Evolutionary conservation across 805 yeast genomes (phyloP).

Genomic region (Lipomyces orientalis): DNA sequence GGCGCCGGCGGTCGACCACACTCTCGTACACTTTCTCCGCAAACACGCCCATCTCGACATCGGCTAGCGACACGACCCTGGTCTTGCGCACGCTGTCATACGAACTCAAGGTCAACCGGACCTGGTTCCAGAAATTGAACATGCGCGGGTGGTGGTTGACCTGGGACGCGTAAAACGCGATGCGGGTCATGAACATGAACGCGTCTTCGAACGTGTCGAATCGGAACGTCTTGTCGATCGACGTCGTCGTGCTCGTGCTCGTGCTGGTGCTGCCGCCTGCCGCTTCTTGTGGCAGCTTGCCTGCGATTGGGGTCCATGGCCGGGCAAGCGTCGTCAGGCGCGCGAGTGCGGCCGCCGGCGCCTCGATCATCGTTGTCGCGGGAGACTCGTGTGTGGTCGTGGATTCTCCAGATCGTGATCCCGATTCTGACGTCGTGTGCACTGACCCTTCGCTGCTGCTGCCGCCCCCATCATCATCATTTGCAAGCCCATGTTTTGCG

Average conservation of each 20-base stretch:
- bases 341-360: not conserved
- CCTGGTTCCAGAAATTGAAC: slow-evolving; percentile 24
- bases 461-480: too few species aligned
- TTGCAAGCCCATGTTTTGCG: not conserved
- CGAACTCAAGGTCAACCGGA: slow-evolving; percentile 20
- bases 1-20: not conserved
- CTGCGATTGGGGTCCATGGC: not conserved
- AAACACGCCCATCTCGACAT: slow-evolving; percentile 13
- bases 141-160: slow-evolving; percentile 31
- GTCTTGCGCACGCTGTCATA: not conserved
- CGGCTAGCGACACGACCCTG: slow-evolving; percentile 1
- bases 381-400: not conserved
- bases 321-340: not conserved
- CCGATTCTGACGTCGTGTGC: not conserved
- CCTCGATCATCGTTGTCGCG: not conserved
- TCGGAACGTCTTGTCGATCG: slow-evolving; percentile 18
- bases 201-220: slow-evolving; percentile 29
- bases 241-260: not conserved
- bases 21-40: not conserved
- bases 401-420: not conserved
- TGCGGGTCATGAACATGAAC: slow-evolving; percentile 26
- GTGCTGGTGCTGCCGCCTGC: too few species aligned
- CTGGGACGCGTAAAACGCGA: slow-evolving; percentile 25
- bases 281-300: not conserved
- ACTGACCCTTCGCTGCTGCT: not conserved